Base-by-base conservation (phyloP, 2,329 filamentous ascomycete species). In the Chaetomiaceae sp. region DNA sequence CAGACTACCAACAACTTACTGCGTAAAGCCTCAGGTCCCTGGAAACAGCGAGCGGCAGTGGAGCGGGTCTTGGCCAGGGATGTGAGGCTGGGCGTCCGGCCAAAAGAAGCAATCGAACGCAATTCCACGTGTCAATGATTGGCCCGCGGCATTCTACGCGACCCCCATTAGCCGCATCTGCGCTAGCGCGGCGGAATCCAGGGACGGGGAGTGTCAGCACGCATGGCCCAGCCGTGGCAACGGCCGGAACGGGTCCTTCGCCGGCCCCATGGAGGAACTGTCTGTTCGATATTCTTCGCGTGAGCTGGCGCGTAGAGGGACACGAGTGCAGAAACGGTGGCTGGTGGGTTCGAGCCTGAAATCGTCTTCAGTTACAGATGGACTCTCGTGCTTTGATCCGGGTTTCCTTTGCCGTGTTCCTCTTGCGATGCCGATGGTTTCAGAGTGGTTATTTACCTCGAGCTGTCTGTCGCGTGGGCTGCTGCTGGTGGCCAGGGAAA, bases 221-320 rank as follows among this genome's bases (percentile, higher is more conserved):
- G n/a, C n/a, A n/a, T n/a, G n/a, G n/a, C n/a, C n/a, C n/a, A 20
- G 34, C 38, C 47, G 38, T 46, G 47, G 42, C 47, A 46, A 49
- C 47, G 47, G 47, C 39, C 30, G 35, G 42, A 42, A 35, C 39
- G 48, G 36, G 27, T n/a, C 14, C n/a, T 32, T 32, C 29, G 29
- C n/a, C 29, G 12, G 14, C 15, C 29, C 10, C 10, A 29, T 11
- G 10, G 10, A n/a, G 29, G 29, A 32, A 7, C 11, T 32, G 14
- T n/a, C 15, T 11, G 15, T n/a, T n/a, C n/a, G 29, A 7, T 32
- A n/a, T 11, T n/a, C n/a, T n/a, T n/a, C n/a, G n/a, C n/a, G n/a
- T n/a, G n/a, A n/a, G n/a, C n/a, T n/a, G n/a, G n/a, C n/a, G n/a
- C n/a, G n/a, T n/a, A n/a, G n/a, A n/a, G n/a, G n/a, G n/a, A n/a